Base-by-base conservation (phyloP, 2,329 filamentous ascomycete species). In the Cryoendolithus antarcticus region DNA sequence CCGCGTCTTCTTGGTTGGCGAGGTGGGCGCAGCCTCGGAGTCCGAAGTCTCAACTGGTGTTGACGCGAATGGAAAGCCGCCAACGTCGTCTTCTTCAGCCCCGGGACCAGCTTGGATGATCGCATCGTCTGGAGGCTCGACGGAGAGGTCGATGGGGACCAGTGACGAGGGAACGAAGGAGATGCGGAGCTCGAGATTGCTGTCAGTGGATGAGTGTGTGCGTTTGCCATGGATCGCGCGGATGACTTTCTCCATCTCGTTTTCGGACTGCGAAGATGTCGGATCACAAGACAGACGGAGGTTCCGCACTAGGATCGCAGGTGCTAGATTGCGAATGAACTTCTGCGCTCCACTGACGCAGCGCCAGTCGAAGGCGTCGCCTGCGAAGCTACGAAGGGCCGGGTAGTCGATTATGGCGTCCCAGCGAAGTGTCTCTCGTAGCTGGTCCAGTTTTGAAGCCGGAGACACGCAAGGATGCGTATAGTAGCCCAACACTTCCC, bases 341-440 rank as follows among this genome's bases (percentile, higher is more conserved):
- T 94, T 93, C 53, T 82, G 74, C 10, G 88, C 86, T 1, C 88
- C 89, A 37, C 72, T 71, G 21, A 78, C 73, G 50, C 78, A 81
- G 4, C 72, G 75, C 91, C 91, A 98, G 43, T 88, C 86, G 48
- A 98, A 93, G 0, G 80, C 80, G 46, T 93, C 79, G 1, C 72
- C 71, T 0, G 80, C 74, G 56, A 94, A 95, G 9, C 72, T 69
- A 29, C 89, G 74, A 29, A 98, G 61, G 0, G 74, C 76, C 3
- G 64, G 52, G 9, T 82, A 67, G 48, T 93, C 75, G 11, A 91
- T 66, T 1, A 72, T 64, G 32, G 65, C 64, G 40, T 78, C 72
- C 75, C 80, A 86, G 7, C 63, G 62, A 31, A 82, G 65, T 0
- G 65, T 64, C 2, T 57, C 56, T 41, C 62, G 66, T 12, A 88